Conservation (phyloP, 2,329 filamentous ascomycete species). For the Neofusicoccum laricinum region DNA sequence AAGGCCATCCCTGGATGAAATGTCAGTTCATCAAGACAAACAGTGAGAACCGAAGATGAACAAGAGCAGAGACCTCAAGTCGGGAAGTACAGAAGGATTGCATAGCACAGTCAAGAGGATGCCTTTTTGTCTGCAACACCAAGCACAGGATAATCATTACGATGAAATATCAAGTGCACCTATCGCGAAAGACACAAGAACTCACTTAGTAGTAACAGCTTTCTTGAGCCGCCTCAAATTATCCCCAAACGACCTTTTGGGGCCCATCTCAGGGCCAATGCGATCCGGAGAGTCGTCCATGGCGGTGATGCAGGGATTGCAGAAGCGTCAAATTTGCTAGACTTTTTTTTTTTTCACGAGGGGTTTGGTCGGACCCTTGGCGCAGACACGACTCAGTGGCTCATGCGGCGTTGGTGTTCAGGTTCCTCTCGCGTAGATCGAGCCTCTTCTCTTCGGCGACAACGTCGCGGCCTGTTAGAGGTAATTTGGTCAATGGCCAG, state of each 20-base stretch:
- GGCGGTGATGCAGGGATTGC: constrained; percentile 16
- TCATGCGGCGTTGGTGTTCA: neutral
- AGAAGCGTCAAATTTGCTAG: constrained; percentile 9
- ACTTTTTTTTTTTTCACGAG: constrained; percentile 29
- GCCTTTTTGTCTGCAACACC: no score
- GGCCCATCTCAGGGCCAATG: constrained; percentile 37
- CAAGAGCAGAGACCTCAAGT: neutral
- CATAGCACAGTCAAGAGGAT: no score
- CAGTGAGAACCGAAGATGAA: neutral
- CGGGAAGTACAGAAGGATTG: no score
- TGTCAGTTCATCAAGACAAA: constrained; percentile 16
- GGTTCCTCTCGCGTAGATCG: neutral
- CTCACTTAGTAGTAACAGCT: constrained; percentile 50
- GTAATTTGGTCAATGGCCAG: neutral
- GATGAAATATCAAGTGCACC: neutral
- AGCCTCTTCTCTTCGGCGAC: neutral
- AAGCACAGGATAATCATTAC: no score
- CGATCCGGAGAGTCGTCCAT: constrained; percentile 44
- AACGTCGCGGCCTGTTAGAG: neutral
- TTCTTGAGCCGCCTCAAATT: constrained; percentile 39
- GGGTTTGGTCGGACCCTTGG: constrained; percentile 27
- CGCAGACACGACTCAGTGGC: neutral
- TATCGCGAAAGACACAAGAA: neutral
- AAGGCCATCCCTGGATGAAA: constrained; percentile 60
- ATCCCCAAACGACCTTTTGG: constrained; percentile 26